Base-by-base conservation (phyloP, 2,329 filamentous ascomycete species). In the Dothideomycetes sp. region DNA sequence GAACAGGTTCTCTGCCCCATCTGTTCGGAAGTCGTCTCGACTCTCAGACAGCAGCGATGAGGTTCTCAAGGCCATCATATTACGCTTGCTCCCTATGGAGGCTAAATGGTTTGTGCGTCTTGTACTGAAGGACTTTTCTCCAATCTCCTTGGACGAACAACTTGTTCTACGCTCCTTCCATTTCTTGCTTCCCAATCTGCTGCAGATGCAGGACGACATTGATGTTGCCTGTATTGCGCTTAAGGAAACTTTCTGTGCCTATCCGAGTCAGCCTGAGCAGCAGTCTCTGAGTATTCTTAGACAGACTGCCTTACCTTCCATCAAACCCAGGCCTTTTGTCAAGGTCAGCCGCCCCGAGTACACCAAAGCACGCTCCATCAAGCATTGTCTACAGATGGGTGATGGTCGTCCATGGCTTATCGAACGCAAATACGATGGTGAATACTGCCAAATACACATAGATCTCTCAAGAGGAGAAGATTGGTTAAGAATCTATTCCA, bases 381-480 rank as follows among this genome's bases (percentile, higher is more conserved):
- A 85, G 45, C 74, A 91, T 54, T 89, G 83, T 54, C 60, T 84
- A 15, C 68, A 77, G 13, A 74, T 89, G 66, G 66, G 72, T 2
- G 69, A 65, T 4, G 67, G 69, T 0, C 65, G 73, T 12, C 72
- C 64, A 10, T 76, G 88, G 73, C 84, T 80, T 44, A 71, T 86
- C 17, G 85, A 94, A 58, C 70, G 79, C 37, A 94, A 94, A 56
- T 76, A 93, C 46, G 86, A 94, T 52, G 86, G 10, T 7, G 87
- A 94, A 59, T 94, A 91, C 50, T 93, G 84, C 51, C 87, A 94
- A 57, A 77, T 94, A 20, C 87, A 94, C 52, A 66, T 94, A 27
- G 78, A 93, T 53, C 63, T 84, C 5, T 64, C 65, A 7, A 76
- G 73, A 35, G 63, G 64, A 5, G 33, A 55, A 44, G 55, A 70